Conservation (phyloP, 306 rosid genomes). For the Begonia fuchsioides region DNA sequence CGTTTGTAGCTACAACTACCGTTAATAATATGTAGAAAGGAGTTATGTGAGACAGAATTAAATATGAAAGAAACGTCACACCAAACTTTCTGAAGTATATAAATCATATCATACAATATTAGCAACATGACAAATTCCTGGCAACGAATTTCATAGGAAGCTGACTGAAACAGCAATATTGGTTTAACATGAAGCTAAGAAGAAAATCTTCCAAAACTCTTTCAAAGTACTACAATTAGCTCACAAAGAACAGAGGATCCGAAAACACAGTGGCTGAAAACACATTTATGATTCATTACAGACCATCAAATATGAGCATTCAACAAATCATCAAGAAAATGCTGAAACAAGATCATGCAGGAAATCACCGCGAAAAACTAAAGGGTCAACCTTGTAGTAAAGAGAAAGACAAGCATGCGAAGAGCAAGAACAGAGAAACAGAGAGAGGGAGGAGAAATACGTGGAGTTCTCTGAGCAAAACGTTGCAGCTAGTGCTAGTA, state of each 20-base stretch:
- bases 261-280: too few species aligned
- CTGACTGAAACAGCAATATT: too few species aligned
- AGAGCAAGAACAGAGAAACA: neutral
- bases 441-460: slow-evolving; percentile 22
- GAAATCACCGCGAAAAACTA: slow-evolving; percentile 19
- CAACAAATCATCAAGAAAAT: neutral
- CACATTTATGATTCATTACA: too few species aligned
- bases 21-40: neutral
- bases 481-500: slow-evolving; percentile 52
- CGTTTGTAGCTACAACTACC: too few species aligned
- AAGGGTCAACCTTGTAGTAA: slow-evolving; percentile 7
- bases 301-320: too few species aligned
- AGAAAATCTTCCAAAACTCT: neutral
- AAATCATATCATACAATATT: too few species aligned
- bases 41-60: slow-evolving; percentile 7
- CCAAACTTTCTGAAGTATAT: neutral
- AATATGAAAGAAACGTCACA: neutral
- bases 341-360: neutral
- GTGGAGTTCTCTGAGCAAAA: slow-evolving; percentile 88
- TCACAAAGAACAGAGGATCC: too few species aligned
- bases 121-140: too few species aligned
- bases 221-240: too few species aligned
- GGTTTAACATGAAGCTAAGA: too few species aligned
- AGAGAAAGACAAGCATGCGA: slow-evolving; percentile 6
- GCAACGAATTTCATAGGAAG: too few species aligned